A percentile compares a stretch with the other conserved stretches of the same genome.
These are phyloP conservation scores for Nannizziopsis barbatae DNA, from an alignment of 2,329 filamentous ascomycete species.

Conservation along the genomic window DNA sequence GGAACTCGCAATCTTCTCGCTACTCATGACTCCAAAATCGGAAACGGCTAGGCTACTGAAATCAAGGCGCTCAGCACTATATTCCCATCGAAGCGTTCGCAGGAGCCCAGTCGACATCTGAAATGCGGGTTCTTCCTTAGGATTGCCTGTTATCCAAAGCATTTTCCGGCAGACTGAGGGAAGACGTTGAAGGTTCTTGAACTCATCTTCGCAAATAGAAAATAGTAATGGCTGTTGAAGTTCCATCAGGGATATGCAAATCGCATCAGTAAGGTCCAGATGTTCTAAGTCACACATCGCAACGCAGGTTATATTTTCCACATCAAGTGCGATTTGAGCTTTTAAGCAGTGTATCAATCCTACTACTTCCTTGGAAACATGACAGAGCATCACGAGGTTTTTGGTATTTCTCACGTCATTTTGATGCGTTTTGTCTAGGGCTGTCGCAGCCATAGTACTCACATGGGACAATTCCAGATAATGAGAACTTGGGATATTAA, in stretches of 20 bases:
- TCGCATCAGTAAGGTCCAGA: conserved; percentile 15
- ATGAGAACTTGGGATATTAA: conserved; percentile 10
- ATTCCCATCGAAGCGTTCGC: conserved; percentile 27
- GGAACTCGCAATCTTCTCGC: conserved; percentile 11
- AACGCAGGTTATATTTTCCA: not conserved
- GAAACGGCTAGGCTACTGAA: conserved; percentile 19
- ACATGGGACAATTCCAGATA: conserved; percentile 12
- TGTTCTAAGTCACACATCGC: conserved; percentile 14
- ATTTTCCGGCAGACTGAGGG: conserved; percentile 21
- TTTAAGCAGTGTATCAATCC: not conserved
- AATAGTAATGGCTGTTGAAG: conserved; percentile 16
- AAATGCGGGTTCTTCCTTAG: conserved; percentile 22
- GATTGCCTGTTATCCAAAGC: conserved; percentile 29
- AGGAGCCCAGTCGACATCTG: conserved; percentile 26
- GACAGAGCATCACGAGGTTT: conserved; percentile 6
- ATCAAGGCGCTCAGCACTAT: conserved; percentile 22
- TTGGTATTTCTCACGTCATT: not conserved
- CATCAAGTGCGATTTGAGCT: not conserved
- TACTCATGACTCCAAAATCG: conserved; percentile 6
- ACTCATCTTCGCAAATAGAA: conserved; percentile 19
- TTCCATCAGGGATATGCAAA: conserved; percentile 20
- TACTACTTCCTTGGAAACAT: not conserved
- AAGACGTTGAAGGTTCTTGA: conserved; percentile 21
- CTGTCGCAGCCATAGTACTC: conserved; percentile 16
- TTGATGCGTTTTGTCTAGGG: conserved; percentile 6